Conservation (phyloP, 2,329 filamentous ascomycete species). For the Fusarium sp. region DNA sequence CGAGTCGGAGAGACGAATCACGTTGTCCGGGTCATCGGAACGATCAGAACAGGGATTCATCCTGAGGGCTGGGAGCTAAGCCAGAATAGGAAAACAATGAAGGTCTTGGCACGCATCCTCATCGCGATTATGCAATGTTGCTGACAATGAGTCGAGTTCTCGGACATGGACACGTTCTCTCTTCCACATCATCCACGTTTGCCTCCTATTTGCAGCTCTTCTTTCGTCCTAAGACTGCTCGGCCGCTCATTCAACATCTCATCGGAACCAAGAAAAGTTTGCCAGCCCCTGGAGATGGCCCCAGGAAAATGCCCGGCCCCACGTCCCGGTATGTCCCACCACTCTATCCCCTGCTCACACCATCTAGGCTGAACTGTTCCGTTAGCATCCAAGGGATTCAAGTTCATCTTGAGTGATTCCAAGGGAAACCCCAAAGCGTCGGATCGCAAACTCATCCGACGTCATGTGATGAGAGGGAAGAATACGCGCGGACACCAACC, state of each 20-base stretch:
- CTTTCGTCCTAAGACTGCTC: background rate
- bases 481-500: constrained; percentile 17
- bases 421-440: constrained; percentile 37
- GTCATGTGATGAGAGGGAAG: constrained; percentile 44
- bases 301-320: background rate
- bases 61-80: background rate
- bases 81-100: background rate
- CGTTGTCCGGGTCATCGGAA: background rate
- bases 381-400: constrained; percentile 35
- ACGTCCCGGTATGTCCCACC: background rate
- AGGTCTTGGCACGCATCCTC: background rate
- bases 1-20: background rate
- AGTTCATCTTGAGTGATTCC: constrained; percentile 40
- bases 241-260: background rate
- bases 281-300: background rate
- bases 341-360: background rate
- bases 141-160: background rate
- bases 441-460: constrained; percentile 42
- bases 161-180: background rate
- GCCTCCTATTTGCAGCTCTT: background rate
- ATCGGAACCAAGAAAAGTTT: background rate
- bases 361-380: background rate
- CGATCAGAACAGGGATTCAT: background rate
- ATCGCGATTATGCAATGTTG: background rate
- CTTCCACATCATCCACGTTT: background rate